Evolutionary conservation across 768 basidiomycete genomes (phyloP), one percentile per base, ranked within the genome.

Genomic region (Xanthoconium stramineum): DNA sequence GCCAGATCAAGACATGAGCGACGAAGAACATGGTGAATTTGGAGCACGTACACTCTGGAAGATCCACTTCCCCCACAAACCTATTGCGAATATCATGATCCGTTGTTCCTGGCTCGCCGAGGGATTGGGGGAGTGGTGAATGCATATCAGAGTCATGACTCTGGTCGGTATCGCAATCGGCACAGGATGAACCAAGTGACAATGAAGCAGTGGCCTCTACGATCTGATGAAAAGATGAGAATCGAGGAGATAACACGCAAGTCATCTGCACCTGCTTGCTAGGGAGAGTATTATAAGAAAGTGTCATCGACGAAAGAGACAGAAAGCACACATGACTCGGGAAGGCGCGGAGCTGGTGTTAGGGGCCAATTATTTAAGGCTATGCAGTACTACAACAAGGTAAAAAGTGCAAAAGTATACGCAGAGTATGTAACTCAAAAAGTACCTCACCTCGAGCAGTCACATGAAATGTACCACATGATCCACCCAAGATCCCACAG

Each of bases 41-140:
- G 10, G 17, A 19, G 44, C 37, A 43, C 61, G 15, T 20, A 66
- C 64, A 60, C 47, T 65, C 64, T 9, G 61, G 61, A 10, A 65
- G 47, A 44, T 66, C 52, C 3, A 65, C 53, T 6, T 65, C 57
- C 11, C 64, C 64, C 5, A 63, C 61, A 37, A 63, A 65, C 19
- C n/a, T 54, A 12, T 50, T 28, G 17, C 28, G 19, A 33, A 56
- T 3, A 20, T 45, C 3, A 17, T 29, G 20, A 42, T 38, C 46
- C 6, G 28, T 32, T 24, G 19, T 33, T 36, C 12, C 32, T 14
- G 28, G 24, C 17, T 47, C 40, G 4, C 40, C n/a, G 28, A 36
- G 36, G 12, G 19, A 43, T 11, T 42, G 32, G 19, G 51, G 19
- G 13, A 6, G 30, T 9, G 32, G 44, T 35, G 45, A 28, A 24